phyloP scores from a whole-genome alignment of 768 basidiomycete genomes.

The Suillus discolor region DNA sequence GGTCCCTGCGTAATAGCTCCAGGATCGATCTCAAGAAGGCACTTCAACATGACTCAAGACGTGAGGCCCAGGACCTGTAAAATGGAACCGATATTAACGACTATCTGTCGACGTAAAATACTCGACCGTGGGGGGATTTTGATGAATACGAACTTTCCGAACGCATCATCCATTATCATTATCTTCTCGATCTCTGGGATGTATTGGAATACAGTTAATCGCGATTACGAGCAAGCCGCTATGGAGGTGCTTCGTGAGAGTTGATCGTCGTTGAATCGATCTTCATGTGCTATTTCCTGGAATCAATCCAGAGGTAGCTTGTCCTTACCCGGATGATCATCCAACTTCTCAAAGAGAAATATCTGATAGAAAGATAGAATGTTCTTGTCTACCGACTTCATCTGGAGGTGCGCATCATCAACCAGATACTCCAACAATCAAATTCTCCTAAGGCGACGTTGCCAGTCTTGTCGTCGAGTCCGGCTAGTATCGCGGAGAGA shows the following conservation, averaged over 20 bases:
- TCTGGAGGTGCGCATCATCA: background rate
- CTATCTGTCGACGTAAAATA: conserved; percentile 2
- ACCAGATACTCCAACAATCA: background rate
- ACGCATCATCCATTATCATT: background rate
- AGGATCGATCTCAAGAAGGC: background rate
- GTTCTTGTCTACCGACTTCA: background rate
- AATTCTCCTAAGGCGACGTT: background rate
- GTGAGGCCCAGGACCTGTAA: background rate
- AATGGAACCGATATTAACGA: background rate
- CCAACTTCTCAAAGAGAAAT: background rate
- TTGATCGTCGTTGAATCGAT: background rate
- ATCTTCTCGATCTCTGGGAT: background rate
- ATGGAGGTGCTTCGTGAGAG: background rate
- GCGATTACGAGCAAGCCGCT: background rate
- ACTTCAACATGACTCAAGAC: background rate
- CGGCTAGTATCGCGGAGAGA: no score
- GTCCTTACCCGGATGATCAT: background rate
- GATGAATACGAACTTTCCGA: background rate
- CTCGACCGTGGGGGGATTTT: background rate
- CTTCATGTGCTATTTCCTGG: background rate
- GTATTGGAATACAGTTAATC: background rate
- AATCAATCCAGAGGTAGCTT: background rate
- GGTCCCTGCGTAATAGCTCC: background rate
- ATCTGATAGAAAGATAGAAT: background rate
- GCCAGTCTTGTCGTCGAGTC: background rate